phyloP scores from a whole-genome alignment of 1,139 yeast species.

The Kodamaea ohmeri region DNA sequence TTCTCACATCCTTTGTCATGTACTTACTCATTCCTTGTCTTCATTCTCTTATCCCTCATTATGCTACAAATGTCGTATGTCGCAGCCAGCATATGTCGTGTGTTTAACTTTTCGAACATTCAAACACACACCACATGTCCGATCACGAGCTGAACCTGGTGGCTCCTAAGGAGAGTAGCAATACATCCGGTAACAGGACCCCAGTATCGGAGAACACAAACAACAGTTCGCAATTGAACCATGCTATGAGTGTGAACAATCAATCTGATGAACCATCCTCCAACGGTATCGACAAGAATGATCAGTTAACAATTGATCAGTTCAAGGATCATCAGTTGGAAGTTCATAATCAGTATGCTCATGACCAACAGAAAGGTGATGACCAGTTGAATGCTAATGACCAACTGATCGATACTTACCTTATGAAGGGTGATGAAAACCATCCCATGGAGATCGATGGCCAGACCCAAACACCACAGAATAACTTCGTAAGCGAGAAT shows the following conservation, averaged over 20 bases:
- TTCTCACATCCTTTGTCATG: neutral
- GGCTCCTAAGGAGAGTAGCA: conserved; percentile 1
- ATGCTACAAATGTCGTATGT: conserved; percentile 3
- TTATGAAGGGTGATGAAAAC: too few species aligned
- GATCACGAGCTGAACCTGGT: conserved; percentile 3
- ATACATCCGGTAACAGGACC: neutral
- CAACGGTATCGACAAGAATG: too few species aligned
- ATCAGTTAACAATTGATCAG: too few species aligned
- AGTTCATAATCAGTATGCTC: too few species aligned
- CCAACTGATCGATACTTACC: too few species aligned
- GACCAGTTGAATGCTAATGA: too few species aligned
- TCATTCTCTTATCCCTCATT: neutral
- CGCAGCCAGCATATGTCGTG: conserved; percentile 3
- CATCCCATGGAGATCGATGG: too few species aligned
- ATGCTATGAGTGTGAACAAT: neutral
- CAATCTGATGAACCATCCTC: too few species aligned
- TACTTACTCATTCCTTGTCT: neutral
- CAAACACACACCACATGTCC: conserved; percentile 4
- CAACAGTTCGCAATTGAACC: neutral
- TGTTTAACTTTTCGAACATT: neutral
- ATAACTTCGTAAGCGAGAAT: too few species aligned
- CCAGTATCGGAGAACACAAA: neutral
- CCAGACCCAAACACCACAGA: too few species aligned
- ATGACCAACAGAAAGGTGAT: too few species aligned
- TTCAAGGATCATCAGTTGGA: too few species aligned